phyloP scores from a whole-genome alignment of 192 early-diverging fungal species.

The Backusella sp. region DNA sequence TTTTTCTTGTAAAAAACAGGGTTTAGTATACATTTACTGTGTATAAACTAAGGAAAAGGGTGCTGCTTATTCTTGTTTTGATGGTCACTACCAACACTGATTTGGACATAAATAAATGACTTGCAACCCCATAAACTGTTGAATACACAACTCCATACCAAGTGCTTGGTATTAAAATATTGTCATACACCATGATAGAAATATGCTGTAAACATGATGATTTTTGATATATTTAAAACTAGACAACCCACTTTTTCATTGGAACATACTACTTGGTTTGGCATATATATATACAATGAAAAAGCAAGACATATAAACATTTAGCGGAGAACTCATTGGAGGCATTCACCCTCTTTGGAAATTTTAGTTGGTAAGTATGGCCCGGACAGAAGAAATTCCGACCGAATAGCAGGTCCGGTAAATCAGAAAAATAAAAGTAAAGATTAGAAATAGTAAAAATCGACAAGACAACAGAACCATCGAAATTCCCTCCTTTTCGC shows the following conservation, averaged over 20 bases:
- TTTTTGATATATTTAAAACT: no score
- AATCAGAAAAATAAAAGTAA: background rate
- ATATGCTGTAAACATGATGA: no score
- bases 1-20: background rate
- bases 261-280: no score
- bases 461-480: background rate
- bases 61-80: background rate
- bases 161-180: background rate
- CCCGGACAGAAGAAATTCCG: background rate
- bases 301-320: no score
- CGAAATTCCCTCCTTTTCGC: conserved; percentile 8
- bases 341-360: background rate
- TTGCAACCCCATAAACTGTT: background rate
- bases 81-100: background rate
- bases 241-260: no score
- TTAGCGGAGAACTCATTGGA: no score
- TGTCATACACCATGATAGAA: no score
- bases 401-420: background rate
- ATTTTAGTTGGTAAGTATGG: background rate
- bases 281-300: no score
- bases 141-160: background rate
- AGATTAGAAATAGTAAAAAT: background rate
- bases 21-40: no score
- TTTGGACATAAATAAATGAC: background rate
- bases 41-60: background rate